A percentile compares a stretch with the other conserved stretches of the same genome.
Evolutionary conservation across 345 rosid species (phyloP).

Genomic region (Acer negundo): DNA sequence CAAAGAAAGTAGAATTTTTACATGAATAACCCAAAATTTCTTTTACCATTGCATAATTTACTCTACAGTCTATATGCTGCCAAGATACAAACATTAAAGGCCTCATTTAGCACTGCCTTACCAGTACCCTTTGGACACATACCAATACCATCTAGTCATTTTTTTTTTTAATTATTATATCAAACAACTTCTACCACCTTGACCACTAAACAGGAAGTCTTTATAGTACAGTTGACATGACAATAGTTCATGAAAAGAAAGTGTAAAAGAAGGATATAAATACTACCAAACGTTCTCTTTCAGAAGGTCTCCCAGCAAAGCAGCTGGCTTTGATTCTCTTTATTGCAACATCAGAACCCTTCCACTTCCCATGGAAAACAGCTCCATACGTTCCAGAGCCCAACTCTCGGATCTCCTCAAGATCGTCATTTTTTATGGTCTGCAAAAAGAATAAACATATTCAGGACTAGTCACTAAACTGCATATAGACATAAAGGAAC

Average conservation of each 20-base stretch:
- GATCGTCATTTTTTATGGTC: constrained; percentile 88
- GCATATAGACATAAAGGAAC: not conserved
- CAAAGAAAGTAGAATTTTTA: not conserved
- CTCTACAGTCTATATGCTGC: not conserved
- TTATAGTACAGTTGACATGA: not conserved
- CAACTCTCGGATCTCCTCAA: constrained; percentile 90
- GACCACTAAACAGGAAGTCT: not conserved
- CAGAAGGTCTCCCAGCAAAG: constrained; percentile 97
- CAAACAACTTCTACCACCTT: not conserved
- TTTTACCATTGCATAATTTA: constrained; percentile 2
- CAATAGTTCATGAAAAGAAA: not conserved
- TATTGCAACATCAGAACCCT: constrained; percentile 97
- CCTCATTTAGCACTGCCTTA: not conserved
- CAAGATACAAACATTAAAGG: not conserved
- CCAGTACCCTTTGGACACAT: not conserved
- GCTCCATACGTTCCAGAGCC: constrained; percentile 98
- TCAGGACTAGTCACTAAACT: constrained; percentile 16
- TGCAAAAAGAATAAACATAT: constrained; percentile 36
- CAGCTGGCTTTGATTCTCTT: constrained; percentile 99
- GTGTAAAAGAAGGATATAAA: not conserved
- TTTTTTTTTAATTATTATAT: not conserved
- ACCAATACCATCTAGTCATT: not conserved
- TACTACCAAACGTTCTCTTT: constrained; percentile 83
- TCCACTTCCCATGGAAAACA: constrained; percentile 99
- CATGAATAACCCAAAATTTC: not conserved